Base-by-base conservation (phyloP, 2,329 filamentous ascomycete genomes). In the Zymoseptoria ardabiliae region DNA sequence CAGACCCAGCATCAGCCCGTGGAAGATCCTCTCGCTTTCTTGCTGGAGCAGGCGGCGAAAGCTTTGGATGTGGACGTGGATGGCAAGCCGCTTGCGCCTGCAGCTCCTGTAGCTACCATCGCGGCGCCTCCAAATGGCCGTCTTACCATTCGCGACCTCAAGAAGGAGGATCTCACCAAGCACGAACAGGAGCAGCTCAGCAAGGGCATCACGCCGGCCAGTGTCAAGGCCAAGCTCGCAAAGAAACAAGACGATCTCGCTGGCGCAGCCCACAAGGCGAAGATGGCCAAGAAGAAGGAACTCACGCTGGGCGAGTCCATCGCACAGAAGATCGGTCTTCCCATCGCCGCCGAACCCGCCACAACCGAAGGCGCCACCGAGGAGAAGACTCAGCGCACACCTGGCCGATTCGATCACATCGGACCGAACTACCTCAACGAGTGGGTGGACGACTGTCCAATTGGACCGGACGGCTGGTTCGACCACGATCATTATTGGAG, bases 11-110 rank as follows among this genome's bases (percentile, higher is more conserved):
- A 86, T 69, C 77, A 78, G 63, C 72, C 73, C 54, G 77, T 85
- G 45, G 80, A 78, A 4, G 77, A 86, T 68, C 79, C 82, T 30
- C 71, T 85, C 28, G 75, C 79, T n/a, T 87, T 79, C 68, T 78
- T 81, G 23, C 65, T 85, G 6, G 79, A 82, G 6, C 80, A 77
- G 50, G 75, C 83, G 62, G 77, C 77, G 13, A 76, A 76, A 13
- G 77, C 72, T 13, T 67, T 78, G 11, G 74, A 75, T 48, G 71
- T 84, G n/a, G 78, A 83, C 53, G 70, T 78, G 56, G 77, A 81
- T 54, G 74, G 75, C 48, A 69, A 68, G 13, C 41, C 58, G n/a
- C 28, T 63, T 21, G 58, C 58, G n/a, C 55, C 21, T 28, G 41
- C 20, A 7, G 41, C 53, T 17, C 50, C 52, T n/a, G 51, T 11